Percentiles rank a stretch among this genome's conserved stretches.
Evolutionary conservation across 148 eudicot genomes (phyloP).

Genomic region (Oxyria digyna): DNA sequence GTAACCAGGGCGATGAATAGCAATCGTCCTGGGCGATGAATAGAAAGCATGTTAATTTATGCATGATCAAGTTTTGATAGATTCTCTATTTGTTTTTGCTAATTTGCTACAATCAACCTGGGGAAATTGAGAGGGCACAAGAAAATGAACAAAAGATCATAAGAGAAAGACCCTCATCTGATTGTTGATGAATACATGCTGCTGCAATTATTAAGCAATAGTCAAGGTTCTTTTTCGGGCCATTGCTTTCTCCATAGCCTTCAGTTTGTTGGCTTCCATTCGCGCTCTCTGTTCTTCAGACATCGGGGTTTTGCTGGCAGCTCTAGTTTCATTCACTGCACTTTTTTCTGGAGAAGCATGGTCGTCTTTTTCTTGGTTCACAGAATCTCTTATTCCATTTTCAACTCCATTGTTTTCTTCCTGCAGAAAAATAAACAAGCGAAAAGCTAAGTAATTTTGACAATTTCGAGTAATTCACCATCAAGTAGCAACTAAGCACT

Average conservation of each 20-base stretch:
- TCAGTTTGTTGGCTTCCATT: slow-evolving; percentile 52
- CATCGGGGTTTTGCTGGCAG: slow-evolving; percentile 13
- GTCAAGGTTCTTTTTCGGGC: slow-evolving; percentile 28
- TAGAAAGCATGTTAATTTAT: too few species aligned
- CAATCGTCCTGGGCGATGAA: too few species aligned
- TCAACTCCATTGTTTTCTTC: slow-evolving; percentile 11
- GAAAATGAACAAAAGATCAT: not conserved
- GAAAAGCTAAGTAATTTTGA: not conserved
- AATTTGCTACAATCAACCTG: not conserved
- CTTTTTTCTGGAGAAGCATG: slow-evolving; percentile 9
- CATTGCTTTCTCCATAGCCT: slow-evolving; percentile 56
- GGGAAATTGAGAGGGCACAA: not conserved
- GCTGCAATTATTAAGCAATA: slow-evolving; percentile 16
- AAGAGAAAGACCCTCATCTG: not conserved
- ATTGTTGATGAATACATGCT: not conserved
- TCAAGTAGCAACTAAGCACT: not conserved
- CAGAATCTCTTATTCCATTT: slow-evolving; percentile 10
- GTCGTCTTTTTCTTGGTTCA: not conserved
- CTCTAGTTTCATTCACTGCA: slow-evolving; percentile 8
- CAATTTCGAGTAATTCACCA: not conserved
- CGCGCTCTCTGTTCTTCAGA: slow-evolving; percentile 52
- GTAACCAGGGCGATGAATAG: too few species aligned
- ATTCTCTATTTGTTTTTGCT: too few species aligned
- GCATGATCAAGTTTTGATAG: too few species aligned
- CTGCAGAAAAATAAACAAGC: slow-evolving; percentile 17